A percentile compares a stretch with the other conserved stretches of the same genome.
These are phyloP conservation scores for Vitellaria paradoxa DNA, from an alignment of 179 eudicot species.

Conservation along the genomic window DNA sequence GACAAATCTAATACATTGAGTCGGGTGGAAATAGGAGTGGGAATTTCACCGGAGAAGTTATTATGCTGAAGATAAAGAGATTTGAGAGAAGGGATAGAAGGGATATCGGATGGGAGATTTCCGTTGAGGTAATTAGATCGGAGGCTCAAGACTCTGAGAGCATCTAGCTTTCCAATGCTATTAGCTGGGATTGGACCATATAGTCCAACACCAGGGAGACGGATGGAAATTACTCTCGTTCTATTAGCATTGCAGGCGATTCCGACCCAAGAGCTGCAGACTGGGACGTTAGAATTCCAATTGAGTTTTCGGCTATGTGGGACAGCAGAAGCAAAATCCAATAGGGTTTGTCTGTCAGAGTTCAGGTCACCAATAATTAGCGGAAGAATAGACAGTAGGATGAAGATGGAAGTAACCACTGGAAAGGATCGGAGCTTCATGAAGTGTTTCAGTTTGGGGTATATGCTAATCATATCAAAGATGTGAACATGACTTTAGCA, in stretches of 20 bases:
- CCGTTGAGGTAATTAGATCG: constrained; percentile 42
- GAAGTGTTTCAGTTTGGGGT: background rate
- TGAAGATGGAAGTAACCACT: constrained; percentile 14
- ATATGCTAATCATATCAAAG: background rate
- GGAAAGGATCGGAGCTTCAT: constrained; percentile 25
- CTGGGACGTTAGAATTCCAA: constrained; percentile 32
- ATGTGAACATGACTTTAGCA: background rate
- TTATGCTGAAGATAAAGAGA: constrained; percentile 39
- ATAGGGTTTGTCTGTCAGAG: constrained; percentile 40
- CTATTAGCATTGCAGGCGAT: constrained; percentile 32
- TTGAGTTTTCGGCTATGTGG: constrained; percentile 42
- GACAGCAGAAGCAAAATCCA: constrained; percentile 36
- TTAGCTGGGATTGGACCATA: constrained; percentile 37
- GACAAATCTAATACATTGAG: constrained; percentile 38
- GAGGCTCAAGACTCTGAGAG: constrained; percentile 40
- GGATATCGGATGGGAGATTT: constrained; percentile 38
- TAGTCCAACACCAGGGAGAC: constrained; percentile 47
- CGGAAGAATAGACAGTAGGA: constrained; percentile 21
- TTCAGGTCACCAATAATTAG: constrained; percentile 25
- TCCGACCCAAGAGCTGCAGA: constrained; percentile 51
- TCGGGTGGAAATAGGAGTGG: constrained; percentile 25
- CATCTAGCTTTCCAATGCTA: constrained; percentile 37
- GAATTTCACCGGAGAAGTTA: constrained; percentile 43
- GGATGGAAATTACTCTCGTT: constrained; percentile 35
- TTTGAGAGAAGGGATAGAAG: constrained; percentile 40